Percentiles rank a stretch among this genome's conserved stretches.
Conservation (phyloP, 306 rosid species). For the Calophaca sinica region DNA sequence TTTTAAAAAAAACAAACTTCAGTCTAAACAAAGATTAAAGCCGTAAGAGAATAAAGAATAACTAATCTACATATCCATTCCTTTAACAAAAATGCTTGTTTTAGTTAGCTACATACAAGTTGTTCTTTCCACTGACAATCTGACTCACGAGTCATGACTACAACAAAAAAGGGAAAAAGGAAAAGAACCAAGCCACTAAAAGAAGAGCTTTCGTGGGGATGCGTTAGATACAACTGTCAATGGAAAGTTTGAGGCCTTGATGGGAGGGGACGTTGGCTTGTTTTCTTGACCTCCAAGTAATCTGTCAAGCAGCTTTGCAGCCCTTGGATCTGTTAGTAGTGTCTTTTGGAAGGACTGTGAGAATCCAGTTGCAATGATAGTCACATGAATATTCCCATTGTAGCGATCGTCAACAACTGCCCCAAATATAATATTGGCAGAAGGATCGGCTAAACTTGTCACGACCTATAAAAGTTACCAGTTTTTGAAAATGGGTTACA, state of each 20-base stretch:
- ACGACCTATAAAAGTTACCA: constrained; percentile 68
- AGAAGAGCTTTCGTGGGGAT: constrained; percentile 75
- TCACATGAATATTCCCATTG: constrained; percentile 90
- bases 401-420: constrained; percentile 92
- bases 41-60: no score
- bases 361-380: constrained; percentile 92
- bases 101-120: no score
- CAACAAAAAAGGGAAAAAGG: background rate
- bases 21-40: no score
- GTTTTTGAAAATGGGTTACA: constrained; percentile 1
- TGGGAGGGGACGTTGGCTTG: no score
- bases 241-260: constrained; percentile 51
- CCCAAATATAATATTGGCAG: constrained; percentile 95
- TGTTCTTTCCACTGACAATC: no score
- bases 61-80: no score
- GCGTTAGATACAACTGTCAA: constrained; percentile 63
- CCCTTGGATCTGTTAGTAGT: constrained; percentile 86
- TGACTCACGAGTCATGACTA: no score
- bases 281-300: background rate
- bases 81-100: no score
- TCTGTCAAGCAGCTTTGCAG: constrained; percentile 67
- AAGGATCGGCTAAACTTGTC: constrained; percentile 97
- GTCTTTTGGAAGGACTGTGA: constrained; percentile 93
- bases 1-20: no score
- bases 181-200: constrained; percentile 49